Evolutionary conservation across 1,139 yeast genomes (phyloP), one percentile per base, ranked within the genome.

Genomic region (Geotrichum cucujoidarum): DNA sequence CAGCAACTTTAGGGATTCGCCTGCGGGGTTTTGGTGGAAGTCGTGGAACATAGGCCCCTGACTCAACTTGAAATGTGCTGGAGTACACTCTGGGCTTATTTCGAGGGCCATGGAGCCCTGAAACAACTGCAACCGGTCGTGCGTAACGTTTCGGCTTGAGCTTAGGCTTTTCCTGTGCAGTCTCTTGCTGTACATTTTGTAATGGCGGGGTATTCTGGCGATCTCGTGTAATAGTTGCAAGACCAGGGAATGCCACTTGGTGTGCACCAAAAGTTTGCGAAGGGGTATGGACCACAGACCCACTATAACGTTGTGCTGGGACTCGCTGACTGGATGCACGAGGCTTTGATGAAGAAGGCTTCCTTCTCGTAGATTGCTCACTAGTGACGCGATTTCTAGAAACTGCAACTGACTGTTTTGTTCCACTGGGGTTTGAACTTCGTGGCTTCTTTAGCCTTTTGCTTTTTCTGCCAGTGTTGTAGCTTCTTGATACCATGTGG

Each of bases 51-150:
- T 47, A 47, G 17, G 37, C 29, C 3, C 50, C 50, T 17, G 43
- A 41, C 16, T 47, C 50, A 8, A 38, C 42, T 40, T 47, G 47
- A 24, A 42, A 27, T 25, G 42, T 20, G 8, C 32, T 20, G 2
- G 46, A 30, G 30, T 47, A 42, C 0, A 24, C 4, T 16, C 42
- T 41, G 21, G 46, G 46, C 22, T 36, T 38, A 11, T 32, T 35
- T 6, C 40, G 36, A 2, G 45, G 43, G n/a, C 24, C 25, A 22
- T 47, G 50, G 4, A 47, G 22, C 16, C 50, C 50, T 16, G 50
- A 47, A 1, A 47, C 50, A 1, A 47, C 46, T 24, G 50, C 50
- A 4, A 47, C 24, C 3, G 45, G 27, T 4, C 46, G 43, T 7
- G 46, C n/a, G n/a, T n/a, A n/a, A n/a, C n/a, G n/a, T n/a, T n/a